Evolutionary conservation across 23 red algal genomes (phyloP), one percentile per base, ranked within the genome.

Genomic region (Cyanidioschyzon merolae): DNA sequence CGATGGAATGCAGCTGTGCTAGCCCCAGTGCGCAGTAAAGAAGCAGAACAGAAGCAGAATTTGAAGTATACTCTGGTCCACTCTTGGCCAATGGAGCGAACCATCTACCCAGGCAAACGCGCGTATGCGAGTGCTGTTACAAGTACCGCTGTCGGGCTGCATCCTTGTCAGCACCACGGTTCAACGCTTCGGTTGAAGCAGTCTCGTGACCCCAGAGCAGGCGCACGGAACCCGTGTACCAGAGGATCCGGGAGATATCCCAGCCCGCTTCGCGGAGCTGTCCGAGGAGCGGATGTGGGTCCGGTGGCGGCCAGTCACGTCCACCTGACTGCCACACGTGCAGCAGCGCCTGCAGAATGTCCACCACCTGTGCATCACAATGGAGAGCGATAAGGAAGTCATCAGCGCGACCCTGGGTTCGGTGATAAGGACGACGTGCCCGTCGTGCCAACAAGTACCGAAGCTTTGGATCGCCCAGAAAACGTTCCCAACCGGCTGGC

Each of bases 281-380:
- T 35, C 3, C 63, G n/a, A 15, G 21, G 2, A 71, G 32, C 12
- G 63, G n/a, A 3, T 25, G 21, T 25, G 32, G n/a, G 7, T 25
- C 32, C 29, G 63, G 63, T 32, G 63, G 63, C 29, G 63, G 63
- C 63, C 63, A 71, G 7, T 71, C n/a, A 3, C 7, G n/a, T 35
- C 32, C 63, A 35, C 32, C n/a, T 3, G 21, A 25, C n/a, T 71
- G 63, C 63, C 21, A 32, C 12, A 35, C 63, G 7, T 71, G 63
- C 63, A 25, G 30, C 63, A 71, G 29, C 63, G 63, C 63, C 63
- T 71, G 63, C 21, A 71, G 21, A 35, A 71, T 35, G 29, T 71
- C 63, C 63, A 35, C 32, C 2, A 27, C 32, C 2, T 3, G 7
- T 7, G 63, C 63, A 27, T 35, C 63, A 27, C 29, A 3, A 25